Evolutionary conservation across 179 eudicot species (phyloP), one percentile per base, ranked within the genome.

Genomic region (Pouteria campechiana): DNA sequence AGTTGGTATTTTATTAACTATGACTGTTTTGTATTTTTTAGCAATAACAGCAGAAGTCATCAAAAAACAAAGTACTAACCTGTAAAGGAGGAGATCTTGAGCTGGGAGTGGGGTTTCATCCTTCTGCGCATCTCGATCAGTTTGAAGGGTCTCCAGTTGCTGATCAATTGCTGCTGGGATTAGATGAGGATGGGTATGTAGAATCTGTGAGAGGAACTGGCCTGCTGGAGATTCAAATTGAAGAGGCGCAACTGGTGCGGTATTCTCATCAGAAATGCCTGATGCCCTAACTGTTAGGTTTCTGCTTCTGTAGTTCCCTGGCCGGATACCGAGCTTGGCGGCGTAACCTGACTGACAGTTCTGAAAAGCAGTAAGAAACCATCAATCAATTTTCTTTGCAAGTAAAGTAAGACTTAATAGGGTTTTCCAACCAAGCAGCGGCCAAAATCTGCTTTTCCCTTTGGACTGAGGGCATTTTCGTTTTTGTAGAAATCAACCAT

Each of bases 121-220:
- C 42, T 47, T 55, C 44, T 76, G 61, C 27, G 72, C 61, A 23
- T 79, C 92, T 57, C 80, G 73, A 38, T 79, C 81, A 38, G 52
- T 73, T 63, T 79, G 78, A 45, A 92, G 72, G 63, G 66, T 69
- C 77, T 92, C 94, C 25, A 92, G 99, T 60, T 87, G 94, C 52
- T 86, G 99, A 50, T 92, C 96, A 50, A 88, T 72, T 33, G 99
- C 73, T 58, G 94, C 79, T 17, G 84, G 79, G 41, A 79, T 73
- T 20, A 82, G 80, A 70, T 92, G 96, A 3, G 94, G 96, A 44
- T 92, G 94, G 32, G 86, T 86, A 56, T 73, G 84, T 70, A 86
- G 36, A 30, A 92, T 77, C 58, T 87, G 84, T 19, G 50, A 74
- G 70, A 92, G 68, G 37, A 87, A 67, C 67, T 73, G 84, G 48